phyloP scores from a whole-genome alignment of 2,329 filamentous ascomycete species.

The Xylariaceae sp. region DNA sequence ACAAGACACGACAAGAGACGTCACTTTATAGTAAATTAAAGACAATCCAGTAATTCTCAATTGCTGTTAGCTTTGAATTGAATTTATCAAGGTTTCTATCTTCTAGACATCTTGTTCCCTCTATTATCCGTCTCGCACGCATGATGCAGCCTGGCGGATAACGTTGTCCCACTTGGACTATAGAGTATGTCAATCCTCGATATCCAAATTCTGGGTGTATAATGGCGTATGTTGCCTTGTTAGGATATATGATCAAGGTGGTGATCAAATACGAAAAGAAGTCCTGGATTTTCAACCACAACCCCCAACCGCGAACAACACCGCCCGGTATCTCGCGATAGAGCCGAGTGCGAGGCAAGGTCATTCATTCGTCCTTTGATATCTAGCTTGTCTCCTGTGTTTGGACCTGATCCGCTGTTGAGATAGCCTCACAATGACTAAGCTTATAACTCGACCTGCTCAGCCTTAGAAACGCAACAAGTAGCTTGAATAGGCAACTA shows the following conservation, averaged over 20 bases:
- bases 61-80: no score
- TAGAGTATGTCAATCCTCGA: neutral
- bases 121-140: no score
- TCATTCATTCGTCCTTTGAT: neutral
- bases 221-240: neutral
- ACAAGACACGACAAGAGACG: no score
- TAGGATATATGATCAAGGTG: neutral
- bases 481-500: slow-evolving; percentile 12
- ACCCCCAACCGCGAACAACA: neutral
- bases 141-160: neutral
- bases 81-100: no score
- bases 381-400: neutral
- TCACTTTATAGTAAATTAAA: no score
- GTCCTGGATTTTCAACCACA: neutral
- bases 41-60: no score
- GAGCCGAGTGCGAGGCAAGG: neutral
- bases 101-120: no score
- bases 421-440: slow-evolving; percentile 9
- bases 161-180: neutral
- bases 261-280: neutral
- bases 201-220: neutral
- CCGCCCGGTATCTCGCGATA: neutral
- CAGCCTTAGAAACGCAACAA: slow-evolving; percentile 11
- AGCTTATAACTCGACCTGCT: slow-evolving; percentile 14
- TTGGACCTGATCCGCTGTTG: neutral